These are phyloP conservation scores for Begonia loranthoides DNA, from an alignment of 306 rosid genomes.

Conservation along the genomic window DNA sequence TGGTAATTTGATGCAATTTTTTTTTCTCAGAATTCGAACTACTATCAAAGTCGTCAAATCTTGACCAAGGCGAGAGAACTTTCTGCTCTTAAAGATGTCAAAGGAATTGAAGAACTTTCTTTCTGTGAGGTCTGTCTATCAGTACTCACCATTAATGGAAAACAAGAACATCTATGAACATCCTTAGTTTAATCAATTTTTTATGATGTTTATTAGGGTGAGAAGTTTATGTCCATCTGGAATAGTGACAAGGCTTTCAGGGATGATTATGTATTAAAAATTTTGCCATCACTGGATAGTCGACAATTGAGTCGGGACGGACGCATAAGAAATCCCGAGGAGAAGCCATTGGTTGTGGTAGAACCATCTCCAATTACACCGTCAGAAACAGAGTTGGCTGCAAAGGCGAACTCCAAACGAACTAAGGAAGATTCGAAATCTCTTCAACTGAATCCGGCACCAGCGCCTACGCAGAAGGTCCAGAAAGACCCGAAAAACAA, in stretches of 20 bases:
- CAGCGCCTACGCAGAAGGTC: conserved; percentile 25
- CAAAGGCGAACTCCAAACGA: conserved; percentile 41
- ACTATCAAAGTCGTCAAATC: conserved; percentile 51
- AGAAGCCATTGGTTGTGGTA: conserved; percentile 48
- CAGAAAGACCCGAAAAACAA: conserved; percentile 53
- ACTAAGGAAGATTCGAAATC: conserved; percentile 60
- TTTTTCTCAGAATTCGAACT: conserved; percentile 47
- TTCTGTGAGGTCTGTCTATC: conserved; percentile 50
- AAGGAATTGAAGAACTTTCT: conserved; percentile 50
- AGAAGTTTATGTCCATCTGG: conserved; percentile 75
- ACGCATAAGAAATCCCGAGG: conserved; percentile 82
- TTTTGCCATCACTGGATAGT: conserved; percentile 62
- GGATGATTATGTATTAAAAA: conserved; percentile 73
- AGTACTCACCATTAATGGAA: too few relatives aligned
- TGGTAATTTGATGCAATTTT: neutral
- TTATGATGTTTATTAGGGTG: conserved; percentile 24
- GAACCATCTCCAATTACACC: conserved; percentile 29
- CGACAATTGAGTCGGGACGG: conserved; percentile 88
- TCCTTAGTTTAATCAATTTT: too few relatives aligned
- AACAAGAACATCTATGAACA: too few relatives aligned
- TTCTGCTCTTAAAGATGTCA: conserved; percentile 61
- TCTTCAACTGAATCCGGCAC: conserved; percentile 27
- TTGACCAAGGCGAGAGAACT: conserved; percentile 59
- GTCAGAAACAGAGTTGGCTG: conserved; percentile 17
- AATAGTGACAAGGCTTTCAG: conserved; percentile 57